Base-by-base conservation (phyloP, 371 early-diverging fungal species). In the Mucor indicus region DNA sequence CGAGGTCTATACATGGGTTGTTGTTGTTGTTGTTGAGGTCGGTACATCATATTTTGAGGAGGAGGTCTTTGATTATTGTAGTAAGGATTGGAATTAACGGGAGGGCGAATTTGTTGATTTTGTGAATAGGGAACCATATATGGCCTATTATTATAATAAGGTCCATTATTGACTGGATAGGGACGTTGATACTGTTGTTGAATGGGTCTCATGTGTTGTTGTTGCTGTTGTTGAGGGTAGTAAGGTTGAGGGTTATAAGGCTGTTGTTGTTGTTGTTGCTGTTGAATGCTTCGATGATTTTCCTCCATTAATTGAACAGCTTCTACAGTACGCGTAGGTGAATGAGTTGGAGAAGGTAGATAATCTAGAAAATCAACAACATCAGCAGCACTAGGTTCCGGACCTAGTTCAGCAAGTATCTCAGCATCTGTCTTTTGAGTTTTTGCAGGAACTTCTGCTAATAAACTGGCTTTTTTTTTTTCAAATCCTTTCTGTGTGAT, bases 401-500 rank as follows among this genome's bases (percentile, higher is more conserved):
- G 71, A 0, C 71, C 71, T 32, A 65, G 50, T 37, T 70, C 68
- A 12, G 24, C 58, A 19, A 50, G 15, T 40, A 49, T 13, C 13
- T 48, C 59, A 6, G 48, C 45, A 15, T 56, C 56, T 9, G 37
- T 32, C 36, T 50, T 29, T 29, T 47, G 51, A 11, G n/a, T 12
- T n/a, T n/a, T n/a, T n/a, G n/a, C n/a, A n/a, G n/a, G n/a, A n/a
- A n/a, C n/a, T n/a, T n/a, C n/a, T 13, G 60, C 52, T 29, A 82
- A 46, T 23, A 82, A 46, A 32, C 56, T 60, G 22, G 68, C 66
- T 24, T 71, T 62, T 44, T 80, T 79, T 63, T 84, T 84, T 44
- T 83, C 82, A 38, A 70, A 87, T 4, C 87, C 87, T 57, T 87
- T 85, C 48, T 75, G 61, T 11, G 87, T 87, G 48, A 87, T 82